phyloP scores from a whole-genome alignment of 2,329 filamentous ascomycete genomes.

The Ophiostoma populinum region DNA sequence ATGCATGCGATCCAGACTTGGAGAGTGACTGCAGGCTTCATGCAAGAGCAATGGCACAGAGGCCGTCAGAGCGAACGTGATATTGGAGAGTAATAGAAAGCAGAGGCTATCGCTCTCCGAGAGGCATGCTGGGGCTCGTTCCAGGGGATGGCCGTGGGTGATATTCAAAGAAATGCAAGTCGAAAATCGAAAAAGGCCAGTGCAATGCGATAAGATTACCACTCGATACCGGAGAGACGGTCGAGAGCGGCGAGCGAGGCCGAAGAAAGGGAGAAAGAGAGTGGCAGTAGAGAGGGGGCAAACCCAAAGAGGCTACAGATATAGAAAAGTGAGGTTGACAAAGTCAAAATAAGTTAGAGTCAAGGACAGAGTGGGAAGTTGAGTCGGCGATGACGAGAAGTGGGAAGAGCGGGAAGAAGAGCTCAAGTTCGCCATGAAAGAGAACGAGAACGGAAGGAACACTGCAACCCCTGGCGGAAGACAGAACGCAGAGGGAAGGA shows the following conservation, averaged over 20 bases:
- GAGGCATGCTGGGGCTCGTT: not conserved
- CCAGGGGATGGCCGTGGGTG: no score
- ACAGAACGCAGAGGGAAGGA: not conserved
- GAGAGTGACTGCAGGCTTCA: not conserved
- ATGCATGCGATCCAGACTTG: not conserved
- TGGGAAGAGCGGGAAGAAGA: not conserved
- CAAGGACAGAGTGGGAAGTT: not conserved
- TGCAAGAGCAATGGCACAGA: not conserved
- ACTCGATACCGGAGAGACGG: not conserved
- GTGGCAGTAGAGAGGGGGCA: not conserved
- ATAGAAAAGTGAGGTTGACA: conserved; percentile 3
- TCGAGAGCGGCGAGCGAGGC: not conserved
- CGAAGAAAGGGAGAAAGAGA: conserved; percentile 1
- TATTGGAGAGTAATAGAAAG: no score
- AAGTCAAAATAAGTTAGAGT: not conserved
- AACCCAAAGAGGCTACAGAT: not conserved
- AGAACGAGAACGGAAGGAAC: no score
- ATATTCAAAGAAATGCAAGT: no score
- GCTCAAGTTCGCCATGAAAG: no score
- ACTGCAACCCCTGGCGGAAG: conserved; percentile 1
- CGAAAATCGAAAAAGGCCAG: not conserved
- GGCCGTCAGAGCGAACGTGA: not conserved
- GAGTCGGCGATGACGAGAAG: no score
- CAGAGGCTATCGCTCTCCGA: not conserved
- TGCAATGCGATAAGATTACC: not conserved